Evolutionary conservation across 129 eudicot genomes (phyloP).

Genomic region (Oenanthe sinensis): DNA sequence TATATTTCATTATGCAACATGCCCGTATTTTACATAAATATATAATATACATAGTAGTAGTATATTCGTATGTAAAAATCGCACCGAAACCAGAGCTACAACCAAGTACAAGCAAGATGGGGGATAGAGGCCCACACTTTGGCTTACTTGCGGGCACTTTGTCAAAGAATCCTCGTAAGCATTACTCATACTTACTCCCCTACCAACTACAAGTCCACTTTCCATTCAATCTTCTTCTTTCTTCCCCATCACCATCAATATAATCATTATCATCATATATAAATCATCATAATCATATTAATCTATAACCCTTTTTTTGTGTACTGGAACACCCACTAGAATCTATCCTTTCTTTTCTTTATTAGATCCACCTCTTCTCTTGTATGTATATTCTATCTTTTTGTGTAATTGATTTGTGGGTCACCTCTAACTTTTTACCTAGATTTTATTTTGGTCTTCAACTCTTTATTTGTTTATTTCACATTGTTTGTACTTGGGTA

Average conservation of each 20-base stretch:
- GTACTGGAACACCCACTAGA: not conserved
- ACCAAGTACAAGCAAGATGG: not conserved
- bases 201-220: not conserved
- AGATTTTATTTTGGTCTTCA: not conserved
- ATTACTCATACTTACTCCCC: not conserved
- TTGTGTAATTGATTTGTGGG: not conserved
- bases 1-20: no score
- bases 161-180: conserved; percentile 1
- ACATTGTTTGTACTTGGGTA: not conserved
- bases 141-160: not conserved
- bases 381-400: not conserved
- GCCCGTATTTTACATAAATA: no score
- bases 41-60: no score
- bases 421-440: not conserved
- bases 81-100: not conserved
- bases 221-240: not conserved
- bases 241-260: not conserved
- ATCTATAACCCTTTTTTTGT: not conserved
- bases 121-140: not conserved
- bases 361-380: conserved; percentile 25
- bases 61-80: no score
- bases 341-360: not conserved
- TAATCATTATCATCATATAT: not conserved
- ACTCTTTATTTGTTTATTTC: not conserved
- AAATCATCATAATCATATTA: no score